These are phyloP conservation scores for Calonectria fujianensis DNA, from an alignment of 2,329 filamentous ascomycete genomes.

Conservation along the genomic window DNA sequence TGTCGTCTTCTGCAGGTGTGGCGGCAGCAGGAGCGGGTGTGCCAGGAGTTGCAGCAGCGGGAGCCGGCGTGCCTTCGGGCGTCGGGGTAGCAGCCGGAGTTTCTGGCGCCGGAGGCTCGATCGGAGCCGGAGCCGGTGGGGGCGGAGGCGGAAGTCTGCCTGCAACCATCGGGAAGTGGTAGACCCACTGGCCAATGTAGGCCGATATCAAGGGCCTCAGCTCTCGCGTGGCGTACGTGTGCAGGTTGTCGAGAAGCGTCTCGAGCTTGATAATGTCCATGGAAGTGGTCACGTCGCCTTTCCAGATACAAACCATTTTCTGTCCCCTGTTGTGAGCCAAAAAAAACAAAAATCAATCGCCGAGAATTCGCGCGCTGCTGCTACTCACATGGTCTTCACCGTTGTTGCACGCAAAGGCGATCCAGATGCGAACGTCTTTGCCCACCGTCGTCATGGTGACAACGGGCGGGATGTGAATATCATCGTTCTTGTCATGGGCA, in stretches of 20 bases:
- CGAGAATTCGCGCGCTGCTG: neutral
- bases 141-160: constrained; percentile 10
- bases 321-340: constrained; percentile 4
- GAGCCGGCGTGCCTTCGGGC: neutral
- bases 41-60: neutral
- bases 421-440: constrained; percentile 42
- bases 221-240: constrained; percentile 44
- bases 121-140: neutral
- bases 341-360: neutral
- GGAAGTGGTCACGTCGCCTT: constrained; percentile 41
- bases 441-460: constrained; percentile 41
- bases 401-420: constrained; percentile 36
- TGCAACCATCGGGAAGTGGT: constrained; percentile 17
- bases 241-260: constrained; percentile 46
- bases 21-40: neutral
- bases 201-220: constrained; percentile 44
- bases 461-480: constrained; percentile 42
- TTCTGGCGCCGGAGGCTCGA: neutral
- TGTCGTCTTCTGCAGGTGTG: constrained; percentile 15
- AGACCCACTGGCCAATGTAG: constrained; percentile 45
- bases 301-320: constrained; percentile 47
- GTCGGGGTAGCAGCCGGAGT: neutral
- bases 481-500: constrained; percentile 26
- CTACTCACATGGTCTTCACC: constrained; percentile 33
- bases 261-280: constrained; percentile 40